Evolutionary conservation across 1,284 basidiomycete species (phyloP).

Genomic region (Anthracocystis panici-leucophaei): DNA sequence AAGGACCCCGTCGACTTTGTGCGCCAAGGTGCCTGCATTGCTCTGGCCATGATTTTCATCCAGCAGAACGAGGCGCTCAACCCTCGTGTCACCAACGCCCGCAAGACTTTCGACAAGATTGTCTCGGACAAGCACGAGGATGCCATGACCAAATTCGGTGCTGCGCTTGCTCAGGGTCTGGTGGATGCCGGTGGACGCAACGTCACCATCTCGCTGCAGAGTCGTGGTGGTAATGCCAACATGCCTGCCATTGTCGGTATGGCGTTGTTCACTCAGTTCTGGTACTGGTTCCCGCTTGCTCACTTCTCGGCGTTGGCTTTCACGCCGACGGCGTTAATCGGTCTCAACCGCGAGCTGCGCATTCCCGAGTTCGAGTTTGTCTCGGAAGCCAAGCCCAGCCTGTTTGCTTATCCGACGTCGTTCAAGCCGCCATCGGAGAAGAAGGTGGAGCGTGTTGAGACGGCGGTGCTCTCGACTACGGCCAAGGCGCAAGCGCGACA

Average conservation of each 20-base stretch:
- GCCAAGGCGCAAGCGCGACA: constrained; percentile 68
- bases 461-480: constrained; percentile 67
- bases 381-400: constrained; percentile 64
- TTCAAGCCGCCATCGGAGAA: constrained; percentile 65
- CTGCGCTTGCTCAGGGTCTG: constrained; percentile 66
- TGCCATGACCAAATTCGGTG: constrained; percentile 70
- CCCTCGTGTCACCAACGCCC: constrained; percentile 62
- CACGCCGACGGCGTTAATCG: constrained; percentile 68
- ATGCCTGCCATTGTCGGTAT: constrained; percentile 69
- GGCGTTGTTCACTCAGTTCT: constrained; percentile 69
- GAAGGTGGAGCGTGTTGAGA: constrained; percentile 68
- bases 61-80: constrained; percentile 69
- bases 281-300: constrained; percentile 70
- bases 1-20: constrained; percentile 70
- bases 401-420: constrained; percentile 66
- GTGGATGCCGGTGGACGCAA: constrained; percentile 69
- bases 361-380: constrained; percentile 66
- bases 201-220: constrained; percentile 67
- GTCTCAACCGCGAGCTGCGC: constrained; percentile 61
- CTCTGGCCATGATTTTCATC: constrained; percentile 67
- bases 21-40: constrained; percentile 68
- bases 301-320: constrained; percentile 68
- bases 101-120: constrained; percentile 67
- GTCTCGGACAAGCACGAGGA: constrained; percentile 69
- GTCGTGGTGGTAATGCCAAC: constrained; percentile 65